Base-by-base conservation (phyloP, 129 eudicot species). In the Flaveria sonorensis region DNA sequence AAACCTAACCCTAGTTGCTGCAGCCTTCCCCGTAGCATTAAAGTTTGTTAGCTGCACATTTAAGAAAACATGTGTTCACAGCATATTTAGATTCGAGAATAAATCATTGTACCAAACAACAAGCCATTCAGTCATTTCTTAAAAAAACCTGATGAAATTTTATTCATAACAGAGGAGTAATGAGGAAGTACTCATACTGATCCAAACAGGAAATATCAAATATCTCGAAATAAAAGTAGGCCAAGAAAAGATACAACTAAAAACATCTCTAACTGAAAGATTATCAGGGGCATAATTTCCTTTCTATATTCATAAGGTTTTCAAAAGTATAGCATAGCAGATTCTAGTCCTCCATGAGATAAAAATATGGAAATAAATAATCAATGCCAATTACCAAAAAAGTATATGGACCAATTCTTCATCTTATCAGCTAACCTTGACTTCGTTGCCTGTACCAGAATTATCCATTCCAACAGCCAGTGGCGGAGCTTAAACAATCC, bases 11-110 rank as follows among this genome's bases (percentile, higher is more conserved):
- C 81, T 85, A 63, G 71, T 18, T 40, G 80, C 65, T 59, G 82
- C 74, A 72, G 52, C 42, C 70, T 81, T 85, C 78, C 28, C 78
- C 24, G 57, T 74, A 86, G 77, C 70, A 68, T 79, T 82, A 72
- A 69, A 80, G 63, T 64, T 86, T 47, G 60, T 74, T 51, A 80
- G 48, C 98, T 92, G 89, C 87, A 81, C 70, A 66, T 30, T 73
- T 76, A 32, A 77, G 66, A 73, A 74, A 79, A 48, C 72, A 32
- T 26, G 53, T 50, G 66, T 76, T 72, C 66, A 12, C 19, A 72
- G 32, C 32, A 72, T 72, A 72, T 52, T 72, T 65, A 72, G 32
- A 40, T 52, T 53, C 36, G 32, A 53, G 21, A 53, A 21, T 10
- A 36, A 52, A 52, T 43, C 30, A n/a, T 16, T 8, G 26, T 19